Evolutionary conservation across 495 filamentous ascomycete genomes (phyloP), one percentile per base, ranked within the genome.

Genomic region (Parmelia sp.): DNA sequence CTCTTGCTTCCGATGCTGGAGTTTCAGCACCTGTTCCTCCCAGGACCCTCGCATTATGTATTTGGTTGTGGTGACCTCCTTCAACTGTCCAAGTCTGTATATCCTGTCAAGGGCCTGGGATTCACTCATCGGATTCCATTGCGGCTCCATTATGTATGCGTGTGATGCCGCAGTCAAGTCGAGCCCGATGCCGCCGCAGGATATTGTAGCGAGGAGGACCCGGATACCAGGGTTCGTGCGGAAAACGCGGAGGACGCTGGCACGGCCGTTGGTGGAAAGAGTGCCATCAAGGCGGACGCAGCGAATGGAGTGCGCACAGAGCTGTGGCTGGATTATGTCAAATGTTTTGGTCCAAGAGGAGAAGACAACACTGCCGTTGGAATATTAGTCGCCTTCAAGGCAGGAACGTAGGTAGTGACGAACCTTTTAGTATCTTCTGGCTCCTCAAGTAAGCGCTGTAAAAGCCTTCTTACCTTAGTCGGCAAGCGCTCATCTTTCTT

Each of bases 161-260:
- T 62, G 66, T 35, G 63, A 70, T 7, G 70, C 70, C 6, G 64
- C 64, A 23, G 69, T 72, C 31, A 72, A 61, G 65, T 71, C 69
- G 2, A 70, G 83, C 6, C 92, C 92, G 29, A 96, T 81, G 37
- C 92, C 92, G 61, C 92, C 92, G 1, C 92, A 93, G 64, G 84
- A 88, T 74, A 96, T 92, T 40, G 92, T 96, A 49, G 95, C 88
- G 19, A 97, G 82, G 47, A 97, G 88, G 63, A 94, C 84, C 12
- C 85, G 86, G 33, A 95, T 83, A 4, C 76, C 75, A 25, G 82
- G 72, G 64, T 95, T 83, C n/a, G 86, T 81, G 25, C 86, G 84
- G 74, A 96, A 96, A 3, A 72, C 71, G 17, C 88, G 80, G 66
- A 97, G 84, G 2, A 90, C 88, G 2, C 78, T 81, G 29, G 80